phyloP scores from a whole-genome alignment of 1,139 yeast genomes.

The Suhomyces terraborum region DNA sequence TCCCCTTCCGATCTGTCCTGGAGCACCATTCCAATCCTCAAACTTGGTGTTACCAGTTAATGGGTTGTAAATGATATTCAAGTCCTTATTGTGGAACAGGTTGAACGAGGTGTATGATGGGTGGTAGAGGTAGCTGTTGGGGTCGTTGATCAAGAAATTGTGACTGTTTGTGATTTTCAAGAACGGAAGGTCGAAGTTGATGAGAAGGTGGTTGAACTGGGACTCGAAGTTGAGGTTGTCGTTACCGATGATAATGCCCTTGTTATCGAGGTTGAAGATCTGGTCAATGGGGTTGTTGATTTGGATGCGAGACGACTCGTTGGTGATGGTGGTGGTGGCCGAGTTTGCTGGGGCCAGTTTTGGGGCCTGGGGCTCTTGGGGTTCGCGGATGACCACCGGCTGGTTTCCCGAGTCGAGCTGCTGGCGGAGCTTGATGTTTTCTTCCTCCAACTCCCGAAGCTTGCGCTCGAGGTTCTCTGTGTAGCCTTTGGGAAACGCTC shows the following conservation, averaged over 20 bases:
- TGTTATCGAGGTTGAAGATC: slow-evolving; percentile 47
- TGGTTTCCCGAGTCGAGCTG: slow-evolving; percentile 11
- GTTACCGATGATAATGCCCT: slow-evolving; percentile 51
- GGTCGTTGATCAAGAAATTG: slow-evolving; percentile 47
- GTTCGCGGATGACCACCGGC: not conserved
- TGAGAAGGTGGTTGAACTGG: slow-evolving; percentile 49
- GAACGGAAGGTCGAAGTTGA: slow-evolving; percentile 48
- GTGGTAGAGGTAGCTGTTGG: slow-evolving; percentile 46
- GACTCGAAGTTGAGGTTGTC: slow-evolving; percentile 52
- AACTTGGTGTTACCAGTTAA: slow-evolving; percentile 30
- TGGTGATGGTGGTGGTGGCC: slow-evolving; percentile 14
- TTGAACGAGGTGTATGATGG: slow-evolving; percentile 45
- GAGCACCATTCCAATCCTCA: slow-evolving; percentile 11
- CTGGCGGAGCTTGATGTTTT: slow-evolving; percentile 43
- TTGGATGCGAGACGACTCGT: slow-evolving; percentile 25
- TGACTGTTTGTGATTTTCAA: slow-evolving; percentile 51
- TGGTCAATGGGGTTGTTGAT: slow-evolving; percentile 52
- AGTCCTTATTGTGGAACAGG: slow-evolving; percentile 43
- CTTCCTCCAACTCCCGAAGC: slow-evolving; percentile 61
- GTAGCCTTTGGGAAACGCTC: slow-evolving; percentile 58
- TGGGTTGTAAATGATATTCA: slow-evolving; percentile 48
- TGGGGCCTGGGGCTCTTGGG: not conserved
- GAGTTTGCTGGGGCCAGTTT: slow-evolving; percentile 1
- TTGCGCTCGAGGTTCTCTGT: slow-evolving; percentile 71
- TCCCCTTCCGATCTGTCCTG: slow-evolving; percentile 3